These are phyloP conservation scores for Yamadazyma philogaea DNA, from an alignment of 805 yeast species.

Conservation along the genomic window DNA sequence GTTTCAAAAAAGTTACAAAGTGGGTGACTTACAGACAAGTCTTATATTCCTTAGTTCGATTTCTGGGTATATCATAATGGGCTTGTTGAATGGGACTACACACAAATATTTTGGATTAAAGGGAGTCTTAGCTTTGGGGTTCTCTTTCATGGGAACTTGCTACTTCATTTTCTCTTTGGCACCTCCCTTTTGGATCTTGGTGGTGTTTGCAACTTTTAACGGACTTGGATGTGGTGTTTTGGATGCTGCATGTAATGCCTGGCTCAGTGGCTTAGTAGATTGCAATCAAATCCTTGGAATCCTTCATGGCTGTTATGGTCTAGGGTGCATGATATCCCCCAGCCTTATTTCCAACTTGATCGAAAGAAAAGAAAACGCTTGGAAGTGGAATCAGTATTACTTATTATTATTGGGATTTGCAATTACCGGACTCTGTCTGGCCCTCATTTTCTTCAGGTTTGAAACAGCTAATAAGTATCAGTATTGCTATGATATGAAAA, in stretches of 20 bases:
- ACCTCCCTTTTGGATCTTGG: conserved; percentile 43
- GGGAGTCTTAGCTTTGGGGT: conserved; percentile 41
- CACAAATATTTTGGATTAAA: conserved; percentile 47
- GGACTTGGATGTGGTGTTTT: conserved; percentile 59
- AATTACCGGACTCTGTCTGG: conserved; percentile 19
- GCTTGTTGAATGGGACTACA: conserved; percentile 43
- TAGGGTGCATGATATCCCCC: conserved; percentile 54
- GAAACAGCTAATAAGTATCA: conserved; percentile 47
- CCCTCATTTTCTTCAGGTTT: conserved; percentile 30
- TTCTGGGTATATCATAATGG: conserved; percentile 53
- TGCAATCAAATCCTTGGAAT: conserved; percentile 50
- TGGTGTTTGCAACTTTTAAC: conserved; percentile 34
- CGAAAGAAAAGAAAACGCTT: conserved; percentile 33
- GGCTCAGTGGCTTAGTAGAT: conserved; percentile 47
- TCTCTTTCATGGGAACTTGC: conserved; percentile 30
- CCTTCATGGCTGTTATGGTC: conserved; percentile 51
- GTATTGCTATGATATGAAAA: conserved; percentile 21
- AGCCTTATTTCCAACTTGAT: conserved; percentile 41
- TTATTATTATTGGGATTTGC: conserved; percentile 30
- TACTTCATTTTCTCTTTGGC: conserved; percentile 37
- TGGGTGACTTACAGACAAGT: conserved; percentile 48
- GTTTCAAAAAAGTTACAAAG: conserved; percentile 44
- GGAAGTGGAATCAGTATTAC: conserved; percentile 50
- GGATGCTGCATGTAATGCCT: conserved; percentile 55
- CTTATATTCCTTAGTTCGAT: conserved; percentile 51